These are phyloP conservation scores for Cryphonectria parasitica DNA, from an alignment of 2,329 filamentous ascomycete genomes.

Conservation along the genomic window DNA sequence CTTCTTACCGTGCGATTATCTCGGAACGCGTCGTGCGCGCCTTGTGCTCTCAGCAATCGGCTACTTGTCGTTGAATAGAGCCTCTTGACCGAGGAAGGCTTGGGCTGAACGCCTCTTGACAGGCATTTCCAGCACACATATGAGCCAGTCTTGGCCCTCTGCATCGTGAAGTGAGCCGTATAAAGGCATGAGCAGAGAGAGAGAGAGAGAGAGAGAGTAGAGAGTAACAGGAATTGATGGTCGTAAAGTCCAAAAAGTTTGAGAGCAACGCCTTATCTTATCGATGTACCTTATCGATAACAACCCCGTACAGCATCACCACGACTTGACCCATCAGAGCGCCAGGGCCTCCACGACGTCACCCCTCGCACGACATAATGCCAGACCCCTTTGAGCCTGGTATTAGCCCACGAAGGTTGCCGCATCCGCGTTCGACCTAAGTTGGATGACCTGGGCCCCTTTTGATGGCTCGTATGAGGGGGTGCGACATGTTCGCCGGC, in stretches of 20 bases:
- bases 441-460: not conserved
- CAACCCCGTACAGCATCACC: no score
- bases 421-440: not conserved
- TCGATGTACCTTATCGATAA: not conserved
- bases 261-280: constrained; percentile 4
- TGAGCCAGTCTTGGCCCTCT: constrained; percentile 33
- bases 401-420: not conserved
- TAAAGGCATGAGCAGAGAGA: not conserved
- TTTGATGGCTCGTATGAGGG: not conserved
- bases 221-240: not conserved
- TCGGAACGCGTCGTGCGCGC: constrained; percentile 4
- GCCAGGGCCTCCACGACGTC: not conserved
- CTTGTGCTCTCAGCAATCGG: constrained; percentile 8
- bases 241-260: not conserved
- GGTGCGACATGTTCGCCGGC: not conserved
- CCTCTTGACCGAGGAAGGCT: constrained; percentile 5
- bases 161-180: constrained; percentile 36
- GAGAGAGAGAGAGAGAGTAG: not conserved
- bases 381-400: not conserved
- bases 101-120: constrained; percentile 16
- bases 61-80: constrained; percentile 13
- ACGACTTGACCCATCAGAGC: not conserved
- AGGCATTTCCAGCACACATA: constrained; percentile 42
- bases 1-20: constrained; percentile 13
- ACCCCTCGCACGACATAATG: constrained; percentile 4